Evolutionary conservation across 1,139 yeast genomes (phyloP).

Genomic region (Pneumocystis murina): DNA sequence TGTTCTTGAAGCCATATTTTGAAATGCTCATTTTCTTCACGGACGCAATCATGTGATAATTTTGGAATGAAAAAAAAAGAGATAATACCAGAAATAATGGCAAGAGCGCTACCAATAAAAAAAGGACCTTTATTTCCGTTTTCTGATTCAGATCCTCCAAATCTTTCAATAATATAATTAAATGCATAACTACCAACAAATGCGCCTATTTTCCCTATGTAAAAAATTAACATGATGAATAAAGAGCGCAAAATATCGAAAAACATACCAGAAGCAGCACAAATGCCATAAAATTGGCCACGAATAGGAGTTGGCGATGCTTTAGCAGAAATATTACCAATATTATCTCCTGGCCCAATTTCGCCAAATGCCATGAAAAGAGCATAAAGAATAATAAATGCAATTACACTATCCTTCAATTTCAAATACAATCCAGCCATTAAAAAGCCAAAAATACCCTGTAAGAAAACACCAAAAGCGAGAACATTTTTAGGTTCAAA

Average conservation of each 20-base stretch:
- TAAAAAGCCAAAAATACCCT: conserved; percentile 68
- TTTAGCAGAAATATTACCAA: conserved; percentile 76
- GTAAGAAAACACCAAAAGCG: conserved; percentile 49
- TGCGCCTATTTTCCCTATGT: conserved; percentile 77
- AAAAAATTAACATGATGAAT: background rate
- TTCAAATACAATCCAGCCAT: conserved; percentile 59
- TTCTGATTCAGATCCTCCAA: conserved; percentile 31
- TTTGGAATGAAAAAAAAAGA: conserved; percentile 63
- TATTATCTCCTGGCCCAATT: conserved; percentile 87
- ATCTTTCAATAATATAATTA: conserved; percentile 44
- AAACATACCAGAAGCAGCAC: conserved; percentile 42
- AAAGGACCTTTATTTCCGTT: conserved; percentile 61
- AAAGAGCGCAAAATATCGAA: background rate
- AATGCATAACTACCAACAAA: conserved; percentile 80
- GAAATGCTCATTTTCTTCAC: conserved; percentile 60
- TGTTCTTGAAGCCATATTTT: conserved; percentile 37
- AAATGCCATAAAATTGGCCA: conserved; percentile 81
- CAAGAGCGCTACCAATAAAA: conserved; percentile 63
- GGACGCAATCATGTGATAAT: conserved; percentile 69
- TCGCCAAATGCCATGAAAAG: conserved; percentile 77
- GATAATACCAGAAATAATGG: conserved; percentile 53
- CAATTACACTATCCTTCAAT: conserved; percentile 47
- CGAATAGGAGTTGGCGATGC: conserved; percentile 76
- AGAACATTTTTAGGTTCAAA: conserved; percentile 77
- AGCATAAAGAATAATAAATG: conserved; percentile 74